phyloP scores from a whole-genome alignment of 768 basidiomycete genomes.

The Hypholoma fasciculare region DNA sequence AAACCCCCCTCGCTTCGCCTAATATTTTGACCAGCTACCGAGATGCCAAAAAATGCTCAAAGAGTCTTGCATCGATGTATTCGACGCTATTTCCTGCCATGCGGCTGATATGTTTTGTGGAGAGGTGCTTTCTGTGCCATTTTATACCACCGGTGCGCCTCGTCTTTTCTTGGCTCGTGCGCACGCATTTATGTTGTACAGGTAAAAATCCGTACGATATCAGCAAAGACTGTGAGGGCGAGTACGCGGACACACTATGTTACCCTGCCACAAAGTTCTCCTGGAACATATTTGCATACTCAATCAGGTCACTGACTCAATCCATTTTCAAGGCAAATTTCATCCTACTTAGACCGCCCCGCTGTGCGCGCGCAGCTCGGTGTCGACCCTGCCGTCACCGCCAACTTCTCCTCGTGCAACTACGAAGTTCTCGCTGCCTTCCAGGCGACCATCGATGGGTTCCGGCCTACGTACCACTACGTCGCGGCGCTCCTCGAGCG shows the following conservation, averaged over 20 bases:
- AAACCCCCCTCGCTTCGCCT: background rate
- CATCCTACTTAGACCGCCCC: conserved; percentile 60
- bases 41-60: conserved; percentile 4
- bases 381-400: conserved; percentile 46
- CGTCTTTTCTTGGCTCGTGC: background rate
- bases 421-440: conserved; percentile 50
- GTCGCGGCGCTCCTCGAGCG: conserved; percentile 73
- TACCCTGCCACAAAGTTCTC: conserved; percentile 49
- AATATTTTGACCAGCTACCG: background rate
- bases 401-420: conserved; percentile 36
- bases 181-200: conserved; percentile 3
- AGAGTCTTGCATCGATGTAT: background rate
- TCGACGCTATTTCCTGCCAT: background rate
- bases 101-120: background rate
- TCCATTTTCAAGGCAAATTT: conserved; percentile 45
- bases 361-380: conserved; percentile 58
- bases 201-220: conserved; percentile 70
- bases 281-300: background rate
- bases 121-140: background rate
- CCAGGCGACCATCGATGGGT: conserved; percentile 37
- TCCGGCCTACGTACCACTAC: conserved; percentile 50
- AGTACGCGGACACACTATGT: conserved; percentile 48
- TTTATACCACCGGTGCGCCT: background rate
- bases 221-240: conserved; percentile 55
- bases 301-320: background rate